Evolutionary conservation across 768 basidiomycete species (phyloP).

Genomic region (Russula ochroleuca): DNA sequence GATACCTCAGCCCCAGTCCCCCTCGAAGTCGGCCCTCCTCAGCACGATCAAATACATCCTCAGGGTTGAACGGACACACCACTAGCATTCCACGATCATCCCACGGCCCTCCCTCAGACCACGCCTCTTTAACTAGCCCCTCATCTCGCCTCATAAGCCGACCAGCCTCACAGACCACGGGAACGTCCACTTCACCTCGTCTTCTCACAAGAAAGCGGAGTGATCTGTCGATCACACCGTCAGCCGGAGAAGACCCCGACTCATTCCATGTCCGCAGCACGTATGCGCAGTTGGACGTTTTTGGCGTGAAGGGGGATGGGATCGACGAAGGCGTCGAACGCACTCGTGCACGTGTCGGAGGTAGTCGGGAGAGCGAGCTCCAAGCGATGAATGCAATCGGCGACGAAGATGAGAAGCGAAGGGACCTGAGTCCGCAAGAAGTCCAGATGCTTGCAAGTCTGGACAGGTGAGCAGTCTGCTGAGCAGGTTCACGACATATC

Average conservation of each 20-base stretch:
- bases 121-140: background rate
- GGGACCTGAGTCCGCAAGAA: conserved; percentile 70
- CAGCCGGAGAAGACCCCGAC: conserved; percentile 77
- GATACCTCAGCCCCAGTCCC: conserved; percentile 28
- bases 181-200: conserved; percentile 19
- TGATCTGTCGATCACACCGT: conserved; percentile 60
- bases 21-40: conserved; percentile 25
- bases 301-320: conserved; percentile 93
- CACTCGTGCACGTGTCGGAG: conserved; percentile 68
- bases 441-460: conserved; percentile 64
- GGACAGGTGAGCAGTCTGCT: conserved; percentile 65
- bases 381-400: conserved; percentile 53
- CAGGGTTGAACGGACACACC: conserved; percentile 1
- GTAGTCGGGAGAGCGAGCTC: conserved; percentile 54
- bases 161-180: conserved; percentile 15
- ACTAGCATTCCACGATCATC: conserved; percentile 1
- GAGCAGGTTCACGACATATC: background rate
- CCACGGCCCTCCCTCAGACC: conserved; percentile 15
- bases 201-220: conserved; percentile 33
- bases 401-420: conserved; percentile 55
- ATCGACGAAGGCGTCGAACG: conserved; percentile 92
- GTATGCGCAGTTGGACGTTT: conserved; percentile 83
- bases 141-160: conserved; percentile 14
- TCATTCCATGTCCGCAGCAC: conserved; percentile 80
- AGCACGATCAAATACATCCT: conserved; percentile 13